Base-by-base conservation (phyloP, 805 yeast species). In the Komagataella pseudopastoris region DNA sequence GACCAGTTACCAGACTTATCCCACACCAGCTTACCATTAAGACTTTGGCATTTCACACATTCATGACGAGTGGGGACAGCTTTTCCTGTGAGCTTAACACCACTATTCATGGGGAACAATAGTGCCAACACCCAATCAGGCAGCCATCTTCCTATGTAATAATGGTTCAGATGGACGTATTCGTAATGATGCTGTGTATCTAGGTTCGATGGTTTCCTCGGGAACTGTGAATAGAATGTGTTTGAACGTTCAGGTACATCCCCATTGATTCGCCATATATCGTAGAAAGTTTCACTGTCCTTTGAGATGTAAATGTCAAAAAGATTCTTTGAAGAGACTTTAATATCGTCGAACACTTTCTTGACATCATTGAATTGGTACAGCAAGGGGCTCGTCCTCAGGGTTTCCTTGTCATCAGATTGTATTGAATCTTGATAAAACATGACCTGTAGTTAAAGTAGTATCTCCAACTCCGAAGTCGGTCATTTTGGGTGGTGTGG, bases 61-160 rank as follows among this genome's bases (percentile, higher is more conserved):
- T 65, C 69, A 44, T 57, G 53, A 16, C 54, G 54, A 5, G 69
- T 65, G 3, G 69, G 69, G 51, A 62, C 63, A 3, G 53, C 54
- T 47, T 60, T 63, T 2, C 67, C 65, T 3, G 56, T 56, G 10
- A 66, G 54, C 49, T 58, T 60, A 14, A 30, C 39, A 10, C 39
- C 39, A 30, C 3, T 54, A 53, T 39, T 63, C 63, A n/a, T 61
- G 5, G 68, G 68, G 53, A 64, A 63, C 20, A 64, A 43, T 6
- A 59, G 18, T 2, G 52, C 49, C 30, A 61, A 58, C 6, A 65
- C 55, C 6, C 55, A 54, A 43, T 49, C 53, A 1, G 69, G 69
- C n/a, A 65, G 54, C 69, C 69, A 65, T 54, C 69, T 53, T 2
- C 63, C 65, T 4, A 65, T 54, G 49, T 64, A 65, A 48, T 63